phyloP scores from a whole-genome alignment of 2,329 filamentous ascomycete species.

The Claviceps purpurea region DNA sequence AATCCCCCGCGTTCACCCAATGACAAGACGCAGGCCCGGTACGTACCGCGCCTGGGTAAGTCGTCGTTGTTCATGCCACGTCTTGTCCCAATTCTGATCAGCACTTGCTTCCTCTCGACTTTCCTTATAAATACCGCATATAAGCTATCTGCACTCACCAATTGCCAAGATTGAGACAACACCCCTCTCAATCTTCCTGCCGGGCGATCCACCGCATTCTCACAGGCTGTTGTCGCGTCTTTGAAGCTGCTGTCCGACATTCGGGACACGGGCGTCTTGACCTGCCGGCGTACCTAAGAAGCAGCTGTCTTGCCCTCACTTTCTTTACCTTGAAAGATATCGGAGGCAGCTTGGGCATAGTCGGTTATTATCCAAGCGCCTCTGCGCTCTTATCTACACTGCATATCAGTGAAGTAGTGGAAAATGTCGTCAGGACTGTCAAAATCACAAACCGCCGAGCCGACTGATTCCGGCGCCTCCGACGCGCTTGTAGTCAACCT shows the following conservation, averaged over 20 bases:
- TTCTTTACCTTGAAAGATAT: neutral
- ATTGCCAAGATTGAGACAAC: neutral
- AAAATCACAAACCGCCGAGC: slow-evolving; percentile 13
- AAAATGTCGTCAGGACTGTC: slow-evolving; percentile 27
- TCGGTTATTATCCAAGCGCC: neutral
- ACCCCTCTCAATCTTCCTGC: too few relatives aligned
- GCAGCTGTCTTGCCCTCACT: neutral
- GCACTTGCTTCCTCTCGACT: neutral
- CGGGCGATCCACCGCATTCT: too few relatives aligned
- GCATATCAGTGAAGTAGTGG: neutral
- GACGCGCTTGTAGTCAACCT: slow-evolving; percentile 36
- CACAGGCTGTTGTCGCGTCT: neutral
- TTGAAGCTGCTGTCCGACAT: neutral
- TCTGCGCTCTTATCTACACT: neutral
- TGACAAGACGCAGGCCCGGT: too few relatives aligned
- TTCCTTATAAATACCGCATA: neutral
- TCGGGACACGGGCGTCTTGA: neutral
- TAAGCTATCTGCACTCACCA: neutral
- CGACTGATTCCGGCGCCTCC: slow-evolving; percentile 11
- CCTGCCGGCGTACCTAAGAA: neutral
- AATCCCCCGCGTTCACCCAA: too few relatives aligned
- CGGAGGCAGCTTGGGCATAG: neutral
- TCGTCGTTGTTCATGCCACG: neutral
- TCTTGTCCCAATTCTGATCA: neutral
- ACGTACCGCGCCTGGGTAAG: neutral